phyloP scores from a whole-genome alignment of 1,284 basidiomycete genomes.

The Ustilago esculenta region DNA sequence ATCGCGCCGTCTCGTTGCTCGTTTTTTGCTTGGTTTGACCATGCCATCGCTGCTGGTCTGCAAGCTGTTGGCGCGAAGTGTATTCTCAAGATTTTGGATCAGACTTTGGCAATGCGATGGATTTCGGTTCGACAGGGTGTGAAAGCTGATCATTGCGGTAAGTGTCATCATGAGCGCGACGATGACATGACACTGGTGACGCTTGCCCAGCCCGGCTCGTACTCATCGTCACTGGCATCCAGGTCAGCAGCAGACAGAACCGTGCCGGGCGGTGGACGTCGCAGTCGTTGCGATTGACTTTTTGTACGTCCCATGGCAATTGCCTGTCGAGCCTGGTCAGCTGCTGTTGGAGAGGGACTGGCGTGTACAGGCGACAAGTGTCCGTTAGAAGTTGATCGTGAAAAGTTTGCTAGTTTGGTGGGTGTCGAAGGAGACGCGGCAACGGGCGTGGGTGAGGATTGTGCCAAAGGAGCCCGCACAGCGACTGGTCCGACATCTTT shows the following conservation, averaged over 20 bases:
- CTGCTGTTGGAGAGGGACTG: conserved; percentile 5
- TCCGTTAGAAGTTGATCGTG: conserved; percentile 14
- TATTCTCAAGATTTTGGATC: no score
- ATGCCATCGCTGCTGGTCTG: conserved; percentile 9
- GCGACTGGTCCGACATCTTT: conserved; percentile 22
- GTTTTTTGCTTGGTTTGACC: conserved; percentile 7
- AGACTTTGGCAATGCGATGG: no score
- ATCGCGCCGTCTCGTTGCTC: conserved; percentile 1
- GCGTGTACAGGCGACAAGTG: conserved; percentile 1
- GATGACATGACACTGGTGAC: conserved; percentile 55
- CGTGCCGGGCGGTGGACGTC: conserved; percentile 56
- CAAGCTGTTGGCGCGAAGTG: no score
- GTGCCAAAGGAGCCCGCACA: conserved; percentile 33
- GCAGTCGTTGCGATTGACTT: conserved; percentile 47
- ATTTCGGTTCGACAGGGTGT: not conserved
- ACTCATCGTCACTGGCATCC: conserved; percentile 63
- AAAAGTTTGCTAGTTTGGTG: not conserved
- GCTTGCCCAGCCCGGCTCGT: conserved; percentile 62
- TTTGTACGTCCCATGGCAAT: conserved; percentile 49
- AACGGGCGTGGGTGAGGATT: not conserved
- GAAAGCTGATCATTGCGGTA: not conserved
- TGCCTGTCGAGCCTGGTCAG: conserved; percentile 40
- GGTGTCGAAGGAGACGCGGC: conserved; percentile 4
- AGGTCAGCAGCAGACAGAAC: conserved; percentile 56
- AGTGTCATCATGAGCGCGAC: conserved; percentile 19